Conservation (phyloP, 2,329 filamentous ascomycete species). For the Lachnellula hyalina region DNA sequence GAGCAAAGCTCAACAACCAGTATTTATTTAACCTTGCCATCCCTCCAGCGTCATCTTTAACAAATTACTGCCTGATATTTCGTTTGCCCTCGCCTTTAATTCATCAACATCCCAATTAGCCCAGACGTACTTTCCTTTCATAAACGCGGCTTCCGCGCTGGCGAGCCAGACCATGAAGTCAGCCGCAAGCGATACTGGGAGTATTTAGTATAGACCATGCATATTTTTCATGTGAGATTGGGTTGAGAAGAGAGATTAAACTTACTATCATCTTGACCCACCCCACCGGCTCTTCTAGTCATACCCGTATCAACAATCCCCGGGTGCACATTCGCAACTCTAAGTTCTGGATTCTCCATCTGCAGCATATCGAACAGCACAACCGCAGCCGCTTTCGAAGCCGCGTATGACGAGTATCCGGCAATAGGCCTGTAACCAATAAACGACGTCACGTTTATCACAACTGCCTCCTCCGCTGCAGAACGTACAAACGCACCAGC, state of each 20-base stretch:
- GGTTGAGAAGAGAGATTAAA: neutral
- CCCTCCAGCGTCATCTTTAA: neutral
- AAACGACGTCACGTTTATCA: neutral
- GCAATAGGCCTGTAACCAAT: neutral
- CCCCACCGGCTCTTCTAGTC: neutral
- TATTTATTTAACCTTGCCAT: no score
- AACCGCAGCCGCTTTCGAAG: neutral
- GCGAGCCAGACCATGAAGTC: conserved; percentile 33
- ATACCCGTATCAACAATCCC: neutral
- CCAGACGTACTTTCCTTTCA: conserved; percentile 35
- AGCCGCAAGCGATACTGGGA: conserved; percentile 1
- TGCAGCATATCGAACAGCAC: neutral
- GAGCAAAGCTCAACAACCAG: no score
- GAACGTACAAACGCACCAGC: neutral
- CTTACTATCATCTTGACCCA: neutral
- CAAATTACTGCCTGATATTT: neutral
- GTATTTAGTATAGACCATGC: neutral
- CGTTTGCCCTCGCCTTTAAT: conserved; percentile 17
- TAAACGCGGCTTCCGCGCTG: conserved; percentile 34
- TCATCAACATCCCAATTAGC: conserved; percentile 40
- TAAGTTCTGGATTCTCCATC: neutral
- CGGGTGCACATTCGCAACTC: neutral
- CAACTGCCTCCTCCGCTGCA: neutral
- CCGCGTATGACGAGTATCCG: neutral
- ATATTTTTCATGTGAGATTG: neutral